Conservation (phyloP, 352 stramenopile genomes). For the Phytophthora multivora region DNA sequence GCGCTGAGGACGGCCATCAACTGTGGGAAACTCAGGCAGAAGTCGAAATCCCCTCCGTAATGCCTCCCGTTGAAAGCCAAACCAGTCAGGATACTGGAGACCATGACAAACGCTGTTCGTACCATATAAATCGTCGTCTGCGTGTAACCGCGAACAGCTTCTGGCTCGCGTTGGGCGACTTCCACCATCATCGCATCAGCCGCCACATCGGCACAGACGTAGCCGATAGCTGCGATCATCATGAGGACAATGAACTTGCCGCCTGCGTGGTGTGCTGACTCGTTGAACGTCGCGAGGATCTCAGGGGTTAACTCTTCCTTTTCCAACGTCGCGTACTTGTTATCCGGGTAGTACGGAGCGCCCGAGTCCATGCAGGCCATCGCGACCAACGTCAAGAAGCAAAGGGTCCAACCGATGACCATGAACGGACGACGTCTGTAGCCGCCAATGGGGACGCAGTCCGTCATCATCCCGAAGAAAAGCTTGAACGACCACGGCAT, state of each 20-base stretch:
- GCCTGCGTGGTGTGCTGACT: slow-evolving; percentile 25
- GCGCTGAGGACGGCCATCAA: slow-evolving; percentile 46
- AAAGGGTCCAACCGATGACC: slow-evolving; percentile 52
- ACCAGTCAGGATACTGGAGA: slow-evolving; percentile 40
- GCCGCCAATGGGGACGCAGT: slow-evolving; percentile 53
- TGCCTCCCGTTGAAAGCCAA: slow-evolving; percentile 53
- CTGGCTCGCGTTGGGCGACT: slow-evolving; percentile 37
- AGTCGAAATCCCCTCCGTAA: slow-evolving; percentile 53
- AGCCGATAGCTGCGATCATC: slow-evolving; percentile 50
- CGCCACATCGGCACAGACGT: slow-evolving; percentile 44
- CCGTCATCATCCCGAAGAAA: slow-evolving; percentile 54
- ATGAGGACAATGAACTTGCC: slow-evolving; percentile 51
- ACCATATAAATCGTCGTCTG: slow-evolving; percentile 41
- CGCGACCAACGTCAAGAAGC: slow-evolving; percentile 40
- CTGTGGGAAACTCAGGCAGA: slow-evolving; percentile 43
- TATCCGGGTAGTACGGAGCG: slow-evolving; percentile 49
- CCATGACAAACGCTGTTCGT: slow-evolving; percentile 42
- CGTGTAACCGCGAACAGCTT: slow-evolving; percentile 27
- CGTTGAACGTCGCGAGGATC: slow-evolving; percentile 40
- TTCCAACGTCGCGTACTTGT: slow-evolving; percentile 30
- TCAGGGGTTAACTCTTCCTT: slow-evolving; percentile 17
- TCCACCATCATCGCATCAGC: slow-evolving; percentile 51
- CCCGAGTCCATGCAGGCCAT: slow-evolving; percentile 43
- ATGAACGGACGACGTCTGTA: slow-evolving; percentile 61
- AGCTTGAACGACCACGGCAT: slow-evolving; percentile 63